Conservation (phyloP, 2,329 filamentous ascomycete genomes). For the Ophiostoma tasmaniense region DNA sequence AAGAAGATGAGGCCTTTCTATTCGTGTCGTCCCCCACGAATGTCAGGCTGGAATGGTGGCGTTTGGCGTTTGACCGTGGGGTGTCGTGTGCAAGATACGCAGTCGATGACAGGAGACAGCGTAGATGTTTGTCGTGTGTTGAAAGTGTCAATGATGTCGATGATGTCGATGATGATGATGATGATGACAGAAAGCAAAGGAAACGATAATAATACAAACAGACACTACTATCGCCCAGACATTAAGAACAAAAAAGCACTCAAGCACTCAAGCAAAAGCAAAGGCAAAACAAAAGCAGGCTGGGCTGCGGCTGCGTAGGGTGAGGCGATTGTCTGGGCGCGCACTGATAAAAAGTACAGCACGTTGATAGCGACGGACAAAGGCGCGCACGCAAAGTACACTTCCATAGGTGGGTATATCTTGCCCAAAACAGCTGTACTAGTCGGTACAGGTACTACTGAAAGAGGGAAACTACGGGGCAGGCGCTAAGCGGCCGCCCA, state of each 20-base stretch:
- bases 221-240: neutral
- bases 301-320: neutral
- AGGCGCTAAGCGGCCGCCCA: neutral
- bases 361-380: neutral
- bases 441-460: neutral
- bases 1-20: neutral
- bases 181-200: neutral
- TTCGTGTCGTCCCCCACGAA: constrained; percentile 2
- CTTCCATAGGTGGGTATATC: neutral
- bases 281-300: neutral
- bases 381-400: constrained; percentile 2
- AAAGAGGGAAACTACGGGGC: neutral
- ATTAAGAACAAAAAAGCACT: neutral
- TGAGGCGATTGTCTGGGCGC: constrained; percentile 8
- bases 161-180: neutral
- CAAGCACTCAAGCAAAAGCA: neutral
- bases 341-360: neutral
- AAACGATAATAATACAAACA: neutral
- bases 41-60: neutral
- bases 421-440: neutral
- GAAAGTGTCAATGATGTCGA: neutral
- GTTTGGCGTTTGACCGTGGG: neutral
- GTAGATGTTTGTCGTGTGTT: neutral
- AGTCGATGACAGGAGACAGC: neutral
- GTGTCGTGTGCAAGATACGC: neutral